Percentiles rank a stretch among this genome's conserved stretches.
Evolutionary conservation across 371 early-diverging fungal species (phyloP).

Genomic region (Mortierella sp.): DNA sequence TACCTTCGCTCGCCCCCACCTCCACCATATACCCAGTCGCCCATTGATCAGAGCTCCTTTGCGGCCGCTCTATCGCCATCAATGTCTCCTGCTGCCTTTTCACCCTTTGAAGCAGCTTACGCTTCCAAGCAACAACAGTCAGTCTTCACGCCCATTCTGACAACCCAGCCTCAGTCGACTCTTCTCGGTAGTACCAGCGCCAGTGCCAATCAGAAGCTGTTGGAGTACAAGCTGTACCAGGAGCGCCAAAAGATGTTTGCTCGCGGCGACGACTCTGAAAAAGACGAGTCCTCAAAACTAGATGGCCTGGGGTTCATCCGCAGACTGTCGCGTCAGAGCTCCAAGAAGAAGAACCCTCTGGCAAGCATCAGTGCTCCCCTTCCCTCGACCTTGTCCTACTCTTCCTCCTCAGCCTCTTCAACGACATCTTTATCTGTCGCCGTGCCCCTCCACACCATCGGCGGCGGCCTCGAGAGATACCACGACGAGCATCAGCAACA

Average conservation of each 20-base stretch:
- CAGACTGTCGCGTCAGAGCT: slow-evolving; percentile 23
- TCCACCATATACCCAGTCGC: slow-evolving; percentile 39
- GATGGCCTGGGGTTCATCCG: slow-evolving; percentile 29
- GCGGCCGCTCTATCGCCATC: background rate
- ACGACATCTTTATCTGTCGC: slow-evolving; percentile 16
- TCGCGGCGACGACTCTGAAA: slow-evolving; percentile 16
- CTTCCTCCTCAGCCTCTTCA: background rate
- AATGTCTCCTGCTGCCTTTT: background rate
- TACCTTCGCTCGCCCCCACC: slow-evolving; percentile 34
- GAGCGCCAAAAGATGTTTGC: slow-evolving; percentile 44
- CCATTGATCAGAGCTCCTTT: slow-evolving; percentile 6
- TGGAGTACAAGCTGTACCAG: slow-evolving; percentile 41
- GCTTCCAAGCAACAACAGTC: background rate
- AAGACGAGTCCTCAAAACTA: background rate
- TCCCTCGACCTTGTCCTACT: slow-evolving; percentile 3
- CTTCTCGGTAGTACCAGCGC: background rate
- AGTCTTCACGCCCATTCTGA: background rate
- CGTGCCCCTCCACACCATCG: background rate
- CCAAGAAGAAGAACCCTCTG: slow-evolving; percentile 25
- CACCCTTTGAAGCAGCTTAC: background rate
- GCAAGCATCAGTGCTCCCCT: slow-evolving; percentile 46
- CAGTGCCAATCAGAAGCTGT: slow-evolving; percentile 19
- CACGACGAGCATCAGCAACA: background rate
- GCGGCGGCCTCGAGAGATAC: background rate
- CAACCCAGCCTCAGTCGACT: slow-evolving; percentile 16